Evolutionary conservation across 1,284 basidiomycete species (phyloP).

Genomic region (Ceratobasidium sp.): DNA sequence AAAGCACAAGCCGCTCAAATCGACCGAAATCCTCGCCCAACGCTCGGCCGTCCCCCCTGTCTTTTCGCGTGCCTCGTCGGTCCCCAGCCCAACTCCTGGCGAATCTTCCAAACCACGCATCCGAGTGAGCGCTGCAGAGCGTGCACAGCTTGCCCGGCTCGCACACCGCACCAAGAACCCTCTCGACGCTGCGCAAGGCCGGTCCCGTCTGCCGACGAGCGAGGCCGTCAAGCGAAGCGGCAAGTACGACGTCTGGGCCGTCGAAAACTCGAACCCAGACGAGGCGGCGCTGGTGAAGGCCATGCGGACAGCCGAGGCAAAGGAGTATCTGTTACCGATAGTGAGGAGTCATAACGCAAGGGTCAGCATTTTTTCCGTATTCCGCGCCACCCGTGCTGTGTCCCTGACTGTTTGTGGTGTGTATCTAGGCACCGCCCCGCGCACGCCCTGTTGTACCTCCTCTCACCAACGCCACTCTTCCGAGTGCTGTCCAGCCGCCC

Average conservation of each 20-base stretch:
- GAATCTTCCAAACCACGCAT: constrained; percentile 56
- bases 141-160: constrained; percentile 77
- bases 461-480: constrained; percentile 65
- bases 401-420: constrained; percentile 27
- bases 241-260: constrained; percentile 76
- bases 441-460: constrained; percentile 63
- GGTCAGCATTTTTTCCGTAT: constrained; percentile 55
- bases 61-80: constrained; percentile 59
- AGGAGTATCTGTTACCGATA: constrained; percentile 51
- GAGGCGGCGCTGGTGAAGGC: constrained; percentile 59
- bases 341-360: constrained; percentile 63
- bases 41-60: constrained; percentile 89
- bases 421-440: constrained; percentile 53
- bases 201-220: constrained; percentile 56
- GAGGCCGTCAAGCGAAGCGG: constrained; percentile 77
- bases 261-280: constrained; percentile 55
- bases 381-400: background rate
- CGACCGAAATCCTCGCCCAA: constrained; percentile 82
- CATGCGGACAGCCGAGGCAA: constrained; percentile 49
- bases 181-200: constrained; percentile 59
- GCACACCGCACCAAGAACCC: constrained; percentile 77
- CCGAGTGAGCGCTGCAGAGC: constrained; percentile 69
- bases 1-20: constrained; percentile 70
- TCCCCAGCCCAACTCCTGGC: constrained; percentile 11
- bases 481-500: constrained; percentile 74